A percentile compares a stretch with the other conserved stretches of the same genome.
These are phyloP conservation scores for Pythium grandisporangium DNA, from an alignment of 352 stramenopile species.

Conservation along the genomic window DNA sequence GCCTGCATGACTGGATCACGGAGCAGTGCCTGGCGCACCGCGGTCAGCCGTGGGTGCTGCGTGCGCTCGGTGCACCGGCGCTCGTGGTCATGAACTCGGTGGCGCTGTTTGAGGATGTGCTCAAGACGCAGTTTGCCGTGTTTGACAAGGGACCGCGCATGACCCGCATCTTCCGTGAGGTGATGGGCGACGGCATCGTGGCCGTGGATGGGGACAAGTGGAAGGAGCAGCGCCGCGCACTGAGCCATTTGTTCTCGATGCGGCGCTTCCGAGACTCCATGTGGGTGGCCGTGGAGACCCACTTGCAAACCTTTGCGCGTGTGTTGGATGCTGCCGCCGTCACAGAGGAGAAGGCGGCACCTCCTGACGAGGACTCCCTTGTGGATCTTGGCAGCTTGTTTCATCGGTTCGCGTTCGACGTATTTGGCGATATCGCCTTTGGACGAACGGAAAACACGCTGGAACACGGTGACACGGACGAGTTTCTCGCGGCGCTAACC, in stretches of 20 bases:
- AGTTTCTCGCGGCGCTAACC: conserved; percentile 17
- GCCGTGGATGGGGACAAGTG: conserved; percentile 49
- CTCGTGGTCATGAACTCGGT: conserved; percentile 30
- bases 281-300: conserved; percentile 23
- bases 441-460: conserved; percentile 36
- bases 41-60: conserved; percentile 33
- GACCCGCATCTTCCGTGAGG: conserved; percentile 23
- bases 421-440: conserved; percentile 66
- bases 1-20: conserved; percentile 49
- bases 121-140: conserved; percentile 58
- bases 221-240: conserved; percentile 63
- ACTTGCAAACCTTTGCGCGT: conserved; percentile 21
- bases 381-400: conserved; percentile 35
- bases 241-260: conserved; percentile 83
- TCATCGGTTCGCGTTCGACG: conserved; percentile 44
- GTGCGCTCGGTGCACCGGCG: conserved; percentile 21
- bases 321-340: conserved; percentile 8
- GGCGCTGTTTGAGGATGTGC: conserved; percentile 35
- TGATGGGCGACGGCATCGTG: conserved; percentile 71
- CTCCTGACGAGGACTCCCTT: too few species aligned
- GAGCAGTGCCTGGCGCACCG: conserved; percentile 30
- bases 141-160: conserved; percentile 56
- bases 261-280: conserved; percentile 46
- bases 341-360: neutral
- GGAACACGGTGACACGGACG: conserved; percentile 13